A percentile compares a stretch with the other conserved stretches of the same genome.
phyloP scores from a whole-genome alignment of 768 basidiomycete genomes.

The Mycena rosella region DNA sequence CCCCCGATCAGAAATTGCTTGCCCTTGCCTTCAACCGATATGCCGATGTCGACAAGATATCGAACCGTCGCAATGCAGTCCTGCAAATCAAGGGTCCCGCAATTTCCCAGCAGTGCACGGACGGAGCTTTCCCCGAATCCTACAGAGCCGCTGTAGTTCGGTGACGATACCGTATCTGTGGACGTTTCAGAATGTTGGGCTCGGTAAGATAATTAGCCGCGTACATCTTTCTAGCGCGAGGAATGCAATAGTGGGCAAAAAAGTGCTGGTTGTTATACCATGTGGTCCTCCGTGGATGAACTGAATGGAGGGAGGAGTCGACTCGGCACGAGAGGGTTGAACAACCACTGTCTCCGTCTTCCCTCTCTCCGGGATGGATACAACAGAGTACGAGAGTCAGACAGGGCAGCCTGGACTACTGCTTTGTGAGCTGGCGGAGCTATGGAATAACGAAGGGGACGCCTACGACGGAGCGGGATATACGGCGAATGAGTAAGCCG shows the following conservation, averaged over 20 bases:
- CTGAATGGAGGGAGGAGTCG: slow-evolving; percentile 61
- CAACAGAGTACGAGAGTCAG: too few species aligned
- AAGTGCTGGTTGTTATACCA: slow-evolving; percentile 59
- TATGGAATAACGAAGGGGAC: too few species aligned
- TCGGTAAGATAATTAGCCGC: slow-evolving; percentile 17
- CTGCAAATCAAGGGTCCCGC: slow-evolving; percentile 74
- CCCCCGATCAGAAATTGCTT: slow-evolving; percentile 73
- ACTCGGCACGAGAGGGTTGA: neutral
- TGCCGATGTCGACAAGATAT: slow-evolving; percentile 62
- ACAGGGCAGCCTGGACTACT: too few species aligned
- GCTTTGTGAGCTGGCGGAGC: too few species aligned
- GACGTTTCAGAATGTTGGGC: neutral
- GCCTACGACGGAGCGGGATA: too few species aligned
- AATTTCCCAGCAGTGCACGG: slow-evolving; percentile 65
- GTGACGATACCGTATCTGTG: slow-evolving; percentile 68
- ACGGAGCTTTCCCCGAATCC: slow-evolving; percentile 76
- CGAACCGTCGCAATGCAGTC: slow-evolving; percentile 70
- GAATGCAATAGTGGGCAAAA: slow-evolving; percentile 56
- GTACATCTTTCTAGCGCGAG: slow-evolving; percentile 73
- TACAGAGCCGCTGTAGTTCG: slow-evolving; percentile 77
- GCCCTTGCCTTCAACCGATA: slow-evolving; percentile 62
- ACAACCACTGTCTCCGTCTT: too few species aligned
- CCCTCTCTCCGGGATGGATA: too few species aligned
- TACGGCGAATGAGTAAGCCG: too few species aligned
- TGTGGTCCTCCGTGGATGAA: slow-evolving; percentile 77